Evolutionary conservation across 1,284 basidiomycete species (phyloP).

Genomic region (Ustilago esculenta): DNA sequence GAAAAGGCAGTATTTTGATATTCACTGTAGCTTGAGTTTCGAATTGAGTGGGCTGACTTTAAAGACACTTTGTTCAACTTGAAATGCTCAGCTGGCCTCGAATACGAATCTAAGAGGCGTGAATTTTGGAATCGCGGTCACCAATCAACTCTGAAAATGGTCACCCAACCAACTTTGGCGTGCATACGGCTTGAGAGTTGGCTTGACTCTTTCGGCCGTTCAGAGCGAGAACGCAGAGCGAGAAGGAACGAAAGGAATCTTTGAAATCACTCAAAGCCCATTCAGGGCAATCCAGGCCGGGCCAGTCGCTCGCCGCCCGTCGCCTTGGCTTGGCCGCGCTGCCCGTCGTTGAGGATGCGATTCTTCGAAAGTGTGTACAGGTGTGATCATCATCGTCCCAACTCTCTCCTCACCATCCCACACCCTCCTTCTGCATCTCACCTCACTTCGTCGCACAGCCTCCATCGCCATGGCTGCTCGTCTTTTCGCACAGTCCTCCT

Average conservation of each 20-base stretch:
- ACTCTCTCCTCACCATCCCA: constrained; percentile 4
- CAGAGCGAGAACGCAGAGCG: not conserved
- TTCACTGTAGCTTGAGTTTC: too few species aligned
- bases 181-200: too few species aligned
- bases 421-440: too few species aligned
- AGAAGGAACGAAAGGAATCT: constrained; percentile 26
- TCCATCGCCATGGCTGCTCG: constrained; percentile 47
- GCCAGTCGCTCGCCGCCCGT: constrained; percentile 1
- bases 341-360: constrained; percentile 2
- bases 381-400: constrained; percentile 13
- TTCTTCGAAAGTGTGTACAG: constrained; percentile 8
- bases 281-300: not conserved
- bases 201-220: constrained; percentile 8
- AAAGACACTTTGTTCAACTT: too few species aligned
- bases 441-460: constrained; percentile 32
- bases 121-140: not conserved
- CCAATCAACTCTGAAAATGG: not conserved
- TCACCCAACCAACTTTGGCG: too few species aligned
- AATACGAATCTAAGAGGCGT: too few species aligned
- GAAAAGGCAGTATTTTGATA: too few species aligned
- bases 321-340: not conserved
- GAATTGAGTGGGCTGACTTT: too few species aligned
- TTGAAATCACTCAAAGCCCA: constrained; percentile 4
- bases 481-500: constrained; percentile 53
- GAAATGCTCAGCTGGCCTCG: too few species aligned